Evolutionary conservation across 495 filamentous ascomycete species (phyloP), one percentile per base, ranked within the genome.

Genomic region (Hypoxylon fragiforme): DNA sequence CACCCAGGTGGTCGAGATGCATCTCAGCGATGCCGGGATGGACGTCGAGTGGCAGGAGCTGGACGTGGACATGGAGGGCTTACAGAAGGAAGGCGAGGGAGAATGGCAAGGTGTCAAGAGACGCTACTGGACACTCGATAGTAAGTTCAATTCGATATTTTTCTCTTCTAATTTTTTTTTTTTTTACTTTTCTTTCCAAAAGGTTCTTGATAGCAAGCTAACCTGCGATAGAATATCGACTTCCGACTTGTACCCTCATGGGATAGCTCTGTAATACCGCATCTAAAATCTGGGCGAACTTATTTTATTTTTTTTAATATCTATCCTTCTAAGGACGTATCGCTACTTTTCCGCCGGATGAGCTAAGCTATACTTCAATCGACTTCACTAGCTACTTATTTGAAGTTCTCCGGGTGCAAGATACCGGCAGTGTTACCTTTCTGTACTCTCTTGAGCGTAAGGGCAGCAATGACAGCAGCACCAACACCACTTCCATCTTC

Each of bases 401-500:
- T 67, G 61, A 76, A 82, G 51, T 81, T 81, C 65, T 88, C 85
- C 35, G 82, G 82, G 71, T 94, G 81, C 57, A 83, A 75, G 60
- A 96, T 90, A 62, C 90, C 91, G 24, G 84, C 86, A 64, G 85
- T 54, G 65, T 91, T 90, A 15, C 91, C 91, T 34, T 82, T 79
- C 74, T 85, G 82, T 57, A 91, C 84, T 19, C 91, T 77, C 81
- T 96, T 89, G 69, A 97, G 70, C 12, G 92, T 97, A 71, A 97
- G 73, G 19, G 92, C 92, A 12, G 92, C 92, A 77, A 97, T 96
- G 38, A 97, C 73, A 0, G 92, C 92, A 46, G 92, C 92, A 46
- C 92, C 92, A n/a, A 97, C 92, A 81, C 92, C 92, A 50, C 84
- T 89, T 51, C 92, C 92, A 70, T 97, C 92, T 76, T 97, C 92